These are phyloP conservation scores for Haberlea rhodopensis DNA, from an alignment of 257 asterid genomes.

Conservation along the genomic window DNA sequence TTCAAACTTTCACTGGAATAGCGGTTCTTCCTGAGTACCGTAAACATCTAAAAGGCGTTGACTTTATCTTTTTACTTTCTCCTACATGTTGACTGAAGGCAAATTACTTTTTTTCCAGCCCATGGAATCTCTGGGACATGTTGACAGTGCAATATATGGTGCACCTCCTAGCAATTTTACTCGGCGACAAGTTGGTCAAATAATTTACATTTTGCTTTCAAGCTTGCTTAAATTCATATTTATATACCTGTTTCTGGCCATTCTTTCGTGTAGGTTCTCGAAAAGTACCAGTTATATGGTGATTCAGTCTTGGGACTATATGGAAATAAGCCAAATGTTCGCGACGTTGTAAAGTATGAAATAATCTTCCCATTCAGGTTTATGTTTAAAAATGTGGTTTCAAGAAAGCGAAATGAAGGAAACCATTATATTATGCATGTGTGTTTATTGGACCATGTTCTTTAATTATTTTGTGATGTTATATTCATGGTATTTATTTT, in stretches of 20 bases:
- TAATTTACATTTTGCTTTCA: slow-evolving; percentile 2
- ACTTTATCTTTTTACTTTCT: slow-evolving; percentile 14
- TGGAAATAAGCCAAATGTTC: slow-evolving; percentile 63
- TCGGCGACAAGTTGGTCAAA: slow-evolving; percentile 71
- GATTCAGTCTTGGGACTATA: slow-evolving; percentile 64
- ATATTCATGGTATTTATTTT: no score
- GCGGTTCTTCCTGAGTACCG: not conserved
- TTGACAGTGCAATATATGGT: slow-evolving; percentile 80
- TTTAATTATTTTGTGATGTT: no score
- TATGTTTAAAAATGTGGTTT: not conserved
- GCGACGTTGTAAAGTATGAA: slow-evolving; percentile 71
- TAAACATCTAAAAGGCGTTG: not conserved
- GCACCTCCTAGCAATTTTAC: slow-evolving; percentile 58
- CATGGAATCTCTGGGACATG: slow-evolving; percentile 87
- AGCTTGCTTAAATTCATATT: slow-evolving; percentile 4
- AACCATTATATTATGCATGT: not conserved
- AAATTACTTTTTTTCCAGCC: slow-evolving; percentile 46
- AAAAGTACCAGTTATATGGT: slow-evolving; percentile 71
- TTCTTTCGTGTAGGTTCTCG: slow-evolving; percentile 58
- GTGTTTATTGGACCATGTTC: no score
- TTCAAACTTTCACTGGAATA: not conserved
- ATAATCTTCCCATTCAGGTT: not conserved
- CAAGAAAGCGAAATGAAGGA: not conserved
- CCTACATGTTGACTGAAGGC: slow-evolving; percentile 28
- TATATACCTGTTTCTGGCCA: slow-evolving; percentile 5